Evolutionary conservation across 768 basidiomycete species (phyloP).

Genomic region (Gloeophyllum trabeum): DNA sequence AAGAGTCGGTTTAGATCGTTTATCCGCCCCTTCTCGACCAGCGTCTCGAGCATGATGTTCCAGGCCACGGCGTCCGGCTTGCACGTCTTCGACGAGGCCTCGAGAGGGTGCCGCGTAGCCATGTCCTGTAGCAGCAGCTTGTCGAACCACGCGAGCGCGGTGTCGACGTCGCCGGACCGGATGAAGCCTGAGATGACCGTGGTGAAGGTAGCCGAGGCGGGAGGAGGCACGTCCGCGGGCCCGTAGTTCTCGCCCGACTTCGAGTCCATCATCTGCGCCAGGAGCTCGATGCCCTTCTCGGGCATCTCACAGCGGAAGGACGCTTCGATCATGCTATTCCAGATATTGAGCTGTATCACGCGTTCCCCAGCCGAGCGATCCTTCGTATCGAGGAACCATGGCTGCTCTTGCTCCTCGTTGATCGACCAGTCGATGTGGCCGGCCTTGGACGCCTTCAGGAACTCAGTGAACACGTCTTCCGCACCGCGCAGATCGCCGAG

Average conservation of each 20-base stretch:
- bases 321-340: conserved; percentile 68
- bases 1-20: conserved; percentile 48
- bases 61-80: conserved; percentile 47
- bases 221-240: conserved; percentile 36
- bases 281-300: conserved; percentile 48
- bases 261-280: conserved; percentile 62
- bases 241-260: conserved; percentile 19
- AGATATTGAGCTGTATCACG: conserved; percentile 35
- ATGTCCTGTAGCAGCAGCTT: conserved; percentile 38
- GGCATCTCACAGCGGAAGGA: conserved; percentile 58
- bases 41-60: conserved; percentile 44
- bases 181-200: conserved; percentile 59
- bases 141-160: conserved; percentile 64
- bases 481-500: conserved; percentile 35
- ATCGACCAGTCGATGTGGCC: conserved; percentile 25
- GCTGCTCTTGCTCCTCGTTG: conserved; percentile 5
- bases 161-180: conserved; percentile 42
- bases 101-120: conserved; percentile 22
- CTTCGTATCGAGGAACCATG: conserved; percentile 7
- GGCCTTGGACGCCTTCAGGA: conserved; percentile 26
- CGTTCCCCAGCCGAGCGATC: conserved; percentile 3
- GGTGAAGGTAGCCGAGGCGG: conserved; percentile 52
- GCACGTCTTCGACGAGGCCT: conserved; percentile 29
- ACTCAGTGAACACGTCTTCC: conserved; percentile 56
- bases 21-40: conserved; percentile 36